Evolutionary conservation across 2,329 filamentous ascomycete genomes (phyloP).

Genomic region (Balansia obtecta): DNA sequence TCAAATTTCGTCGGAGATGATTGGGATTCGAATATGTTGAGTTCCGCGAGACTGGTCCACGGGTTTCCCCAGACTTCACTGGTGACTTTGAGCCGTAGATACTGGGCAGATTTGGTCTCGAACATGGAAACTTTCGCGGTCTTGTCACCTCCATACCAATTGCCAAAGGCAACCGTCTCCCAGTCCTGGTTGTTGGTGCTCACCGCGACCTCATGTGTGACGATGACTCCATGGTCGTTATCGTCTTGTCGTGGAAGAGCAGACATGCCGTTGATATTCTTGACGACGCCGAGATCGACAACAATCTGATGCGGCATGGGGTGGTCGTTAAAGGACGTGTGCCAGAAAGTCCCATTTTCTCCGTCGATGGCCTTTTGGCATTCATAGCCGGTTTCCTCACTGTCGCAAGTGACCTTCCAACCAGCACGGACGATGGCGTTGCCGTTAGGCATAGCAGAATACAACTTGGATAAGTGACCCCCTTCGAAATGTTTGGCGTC

Average conservation of each 20-base stretch:
- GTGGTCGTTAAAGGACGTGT: slow-evolving; percentile 9
- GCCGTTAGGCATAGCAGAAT: slow-evolving; percentile 5
- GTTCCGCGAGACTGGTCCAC: slow-evolving; percentile 21
- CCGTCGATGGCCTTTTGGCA: slow-evolving; percentile 17
- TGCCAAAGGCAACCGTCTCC: slow-evolving; percentile 17
- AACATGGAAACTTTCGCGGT: slow-evolving; percentile 21
- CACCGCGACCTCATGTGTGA: slow-evolving; percentile 15
- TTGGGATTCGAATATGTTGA: slow-evolving; percentile 18
- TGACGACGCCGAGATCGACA: slow-evolving; percentile 15
- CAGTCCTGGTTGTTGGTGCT: slow-evolving; percentile 17
- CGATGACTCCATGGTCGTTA: slow-evolving; percentile 15
- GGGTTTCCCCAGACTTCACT: slow-evolving; percentile 17
- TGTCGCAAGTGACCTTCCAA: slow-evolving; percentile 19
- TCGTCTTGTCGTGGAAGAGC: slow-evolving; percentile 18
- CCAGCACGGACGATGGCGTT: slow-evolving; percentile 4
- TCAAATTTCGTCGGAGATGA: slow-evolving; percentile 12
- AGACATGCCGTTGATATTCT: slow-evolving; percentile 17
- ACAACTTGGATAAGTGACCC: no score
- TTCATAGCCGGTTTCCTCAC: slow-evolving; percentile 15
- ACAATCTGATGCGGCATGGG: slow-evolving; percentile 18
- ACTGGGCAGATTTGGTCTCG: slow-evolving; percentile 16
- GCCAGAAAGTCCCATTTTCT: slow-evolving; percentile 18
- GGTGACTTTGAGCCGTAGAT: slow-evolving; percentile 16
- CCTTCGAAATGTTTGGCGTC: no score
- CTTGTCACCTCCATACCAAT: slow-evolving; percentile 15